Conservation (phyloP, 441 rosid species). For the Pelargonium citronellum region DNA sequence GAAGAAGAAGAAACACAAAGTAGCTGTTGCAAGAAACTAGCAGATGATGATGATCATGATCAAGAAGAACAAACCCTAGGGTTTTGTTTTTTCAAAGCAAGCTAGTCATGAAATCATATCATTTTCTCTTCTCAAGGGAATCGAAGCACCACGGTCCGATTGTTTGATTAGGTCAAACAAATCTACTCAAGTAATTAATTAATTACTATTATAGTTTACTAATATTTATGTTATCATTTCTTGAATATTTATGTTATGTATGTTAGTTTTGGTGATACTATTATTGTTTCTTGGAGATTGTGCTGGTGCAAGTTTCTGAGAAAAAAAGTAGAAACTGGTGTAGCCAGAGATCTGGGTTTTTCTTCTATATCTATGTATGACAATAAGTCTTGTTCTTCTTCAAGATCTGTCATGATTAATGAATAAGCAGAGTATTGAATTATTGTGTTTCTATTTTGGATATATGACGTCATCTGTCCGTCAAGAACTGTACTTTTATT, state of each 20-base stretch:
- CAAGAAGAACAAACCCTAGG: slow-evolving; percentile 46
- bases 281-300: neutral
- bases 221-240: neutral
- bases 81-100: slow-evolving; percentile 23
- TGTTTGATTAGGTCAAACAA: slow-evolving; percentile 28
- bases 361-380: neutral
- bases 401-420: neutral
- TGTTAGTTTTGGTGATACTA: neutral
- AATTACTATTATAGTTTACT: slow-evolving; percentile 4
- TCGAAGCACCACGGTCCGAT: slow-evolving; percentile 72
- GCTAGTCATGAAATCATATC: slow-evolving; percentile 16
- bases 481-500: neutral
- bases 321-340: neutral
- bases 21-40: neutral
- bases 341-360: neutral
- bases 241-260: slow-evolving; percentile 3
- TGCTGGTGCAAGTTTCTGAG: neutral
- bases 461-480: neutral
- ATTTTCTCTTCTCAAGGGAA: slow-evolving; percentile 44
- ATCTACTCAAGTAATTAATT: neutral
- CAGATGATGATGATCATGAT: slow-evolving; percentile 27
- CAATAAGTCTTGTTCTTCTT: neutral
- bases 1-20: slow-evolving; percentile 17
- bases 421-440: neutral
- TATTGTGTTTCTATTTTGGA: neutral